These are phyloP conservation scores for Cairneyella variabilis DNA, from an alignment of 495 filamentous ascomycete genomes.

Conservation along the genomic window DNA sequence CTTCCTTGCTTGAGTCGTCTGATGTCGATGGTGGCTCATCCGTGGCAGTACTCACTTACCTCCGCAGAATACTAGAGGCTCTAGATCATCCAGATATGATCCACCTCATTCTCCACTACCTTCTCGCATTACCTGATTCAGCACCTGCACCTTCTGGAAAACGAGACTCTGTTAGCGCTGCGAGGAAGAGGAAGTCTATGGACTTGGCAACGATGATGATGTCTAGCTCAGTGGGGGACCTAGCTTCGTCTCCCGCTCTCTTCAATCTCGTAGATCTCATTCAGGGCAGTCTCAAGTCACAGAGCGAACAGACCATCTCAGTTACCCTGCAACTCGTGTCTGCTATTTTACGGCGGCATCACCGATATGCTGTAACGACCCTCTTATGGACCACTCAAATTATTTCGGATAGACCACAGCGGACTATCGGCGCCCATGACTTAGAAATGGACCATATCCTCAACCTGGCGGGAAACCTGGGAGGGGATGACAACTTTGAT, in stretches of 20 bases:
- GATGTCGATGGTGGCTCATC: conserved; percentile 95
- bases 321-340: conserved; percentile 83
- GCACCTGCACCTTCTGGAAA: conserved; percentile 24
- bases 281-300: conserved; percentile 75
- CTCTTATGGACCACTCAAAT: conserved; percentile 62
- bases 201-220: conserved; percentile 77
- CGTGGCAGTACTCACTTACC: conserved; percentile 91
- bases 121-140: conserved; percentile 70
- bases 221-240: conserved; percentile 60
- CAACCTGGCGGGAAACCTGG: conserved; percentile 65
- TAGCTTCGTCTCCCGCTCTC: conserved; percentile 67
- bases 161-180: conserved; percentile 45
- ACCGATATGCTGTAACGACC: conserved; percentile 75
- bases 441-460: conserved; percentile 74
- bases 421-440: conserved; percentile 76
- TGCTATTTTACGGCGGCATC: conserved; percentile 80
- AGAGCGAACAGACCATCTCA: conserved; percentile 80
- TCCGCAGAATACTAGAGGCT: conserved; percentile 83
- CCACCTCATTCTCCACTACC: conserved; percentile 87
- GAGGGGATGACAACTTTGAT: conserved; percentile 66
- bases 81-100: conserved; percentile 91
- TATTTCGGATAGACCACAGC: conserved; percentile 45
- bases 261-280: conserved; percentile 95
- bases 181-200: conserved; percentile 81
- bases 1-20: conserved; percentile 91